Evolutionary conservation across 345 rosid genomes (phyloP), one percentile per base, ranked within the genome.

Genomic region (Gossypium turneri): DNA sequence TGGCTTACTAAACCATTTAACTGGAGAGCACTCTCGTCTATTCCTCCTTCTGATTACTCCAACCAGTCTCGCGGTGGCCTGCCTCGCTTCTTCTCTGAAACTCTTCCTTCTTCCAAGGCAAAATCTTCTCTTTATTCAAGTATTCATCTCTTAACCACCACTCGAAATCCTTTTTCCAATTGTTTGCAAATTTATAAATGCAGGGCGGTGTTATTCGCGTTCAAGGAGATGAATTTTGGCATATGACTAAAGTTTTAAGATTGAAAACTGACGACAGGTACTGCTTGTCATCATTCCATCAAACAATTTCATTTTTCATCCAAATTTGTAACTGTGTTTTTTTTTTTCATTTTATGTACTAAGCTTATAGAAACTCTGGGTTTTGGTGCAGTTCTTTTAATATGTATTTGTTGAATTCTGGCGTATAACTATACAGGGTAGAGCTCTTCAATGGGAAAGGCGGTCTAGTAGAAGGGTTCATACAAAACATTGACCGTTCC

Each of bases 371-470:
- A 48, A 24, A 24, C 41, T 67, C 38, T 67, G 56, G 71, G 71
- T 12, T 66, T 66, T 20, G 70, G 17, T 67, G 22, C 12, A 45
- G 20, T 45, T 47, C 41, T 7, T 67, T 19, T 65, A 41, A 12
- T 58, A 10, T 58, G 13, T 58, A 55, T n/a, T 19, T 65, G 2
- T 65, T 9, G 2, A 52, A 55, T 71, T 2, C 50, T 82, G 76
- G 27, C 43, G 67, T 84, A 82, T 79, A 57, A 22, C 24, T 22
- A 11, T 57, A 87, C 92, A 95, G 93, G 85, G 19, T 91, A 85
- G 93, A 89, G 88, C 97, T 95, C 79, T 95, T 95, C 80, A 87
- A 92, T 82, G 98, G 99, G 63, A 95, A 89, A 79, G 98, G 98
- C 68, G 88, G 89, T 74, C 76, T 92, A 45, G 81, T 91, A 34